Evolutionary conservation across 306 rosid genomes (phyloP), one percentile per base, ranked within the genome.

Genomic region (Begonia fuchsioides): DNA sequence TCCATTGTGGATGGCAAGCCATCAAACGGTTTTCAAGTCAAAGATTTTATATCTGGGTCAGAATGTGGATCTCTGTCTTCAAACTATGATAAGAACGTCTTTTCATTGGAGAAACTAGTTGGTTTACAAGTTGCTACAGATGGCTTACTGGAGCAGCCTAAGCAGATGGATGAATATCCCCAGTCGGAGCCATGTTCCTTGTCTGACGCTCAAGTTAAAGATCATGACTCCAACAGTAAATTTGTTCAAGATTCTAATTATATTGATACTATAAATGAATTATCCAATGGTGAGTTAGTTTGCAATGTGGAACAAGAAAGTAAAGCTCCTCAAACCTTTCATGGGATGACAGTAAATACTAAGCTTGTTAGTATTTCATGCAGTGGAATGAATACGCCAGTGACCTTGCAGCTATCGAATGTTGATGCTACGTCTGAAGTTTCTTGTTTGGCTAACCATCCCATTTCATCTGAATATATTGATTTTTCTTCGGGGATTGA

Each of bases 1-100:
- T 73, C 81, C 3, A 44, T 68, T 58, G 50, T 73, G 39, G 68
- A 64, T 40, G 71, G 61, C 78, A 61, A 68, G 63, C 78, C 87
- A 9, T 72, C 92, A 18, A 65, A 67, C 58, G 85, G 93, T 61
- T 90, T 72, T 74, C 82, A 66, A 72, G 66, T 79, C 53, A 72
- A 64, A 44, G 71, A 74, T 82, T 43, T 66, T 58, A 56, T 73
- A 39, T 52, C 83, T 43, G 54, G 77, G 62, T 56, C 61, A 18
- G 54, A 57, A 51, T 50, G 58, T 61, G 40, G 5, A 46, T 55
- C 73, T 55, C 62, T 49, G 18, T 53, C 51, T 45, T 51, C 53
- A 43, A 60, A 49, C 59, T 55, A 54, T 56, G 40, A 55, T 44
- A 52, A 32, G 54, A 62, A 32, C 39, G 46, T 39, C 19, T 11